Base-by-base conservation (phyloP, 805 yeast species). In the Hyphopichia homilentoma region DNA sequence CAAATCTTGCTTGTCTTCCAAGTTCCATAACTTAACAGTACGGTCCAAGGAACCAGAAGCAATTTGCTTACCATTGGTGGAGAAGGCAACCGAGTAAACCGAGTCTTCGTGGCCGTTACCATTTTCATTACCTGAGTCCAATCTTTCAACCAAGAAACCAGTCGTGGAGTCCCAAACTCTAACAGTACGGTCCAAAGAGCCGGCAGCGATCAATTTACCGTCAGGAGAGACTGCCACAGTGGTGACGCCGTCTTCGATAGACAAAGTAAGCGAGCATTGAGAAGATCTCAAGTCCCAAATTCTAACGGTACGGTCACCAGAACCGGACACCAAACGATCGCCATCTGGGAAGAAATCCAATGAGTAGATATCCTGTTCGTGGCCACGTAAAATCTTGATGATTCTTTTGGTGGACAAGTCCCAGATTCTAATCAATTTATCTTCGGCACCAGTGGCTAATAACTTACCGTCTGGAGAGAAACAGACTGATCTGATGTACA, bases 191-290 rank as follows among this genome's bases (percentile, higher is more conserved):
- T 90, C 98, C 44, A 90, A 75, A 21, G 95, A 84, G 31, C 98
- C 98, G 12, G 97, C 97, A 24, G 97, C 97, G 49, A 93, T 87
- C 48, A 80, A 77, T 47, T 81, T 78, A 24, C 97, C 96, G 59
- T 90, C 95, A 30, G 97, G 97, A 6, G 96, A 85, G 25, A 90
- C 90, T 14, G 97, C 96, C 28, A 90, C 97, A 0, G 98, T 90
- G 35, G 98, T 90, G 33, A 90, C 97, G 47, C 98, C 98, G 58
- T 90, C 97, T 62, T 90, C 97, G 49, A 90, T 89, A 12, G 88
- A 77, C 44, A 90, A 70, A 29, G 96, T 88, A 52, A 88, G 71
- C 15, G 88, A 79, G 58, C 96, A 86, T 64, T 85, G 88, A 16
- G 95, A 93, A 24, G 87, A 75, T 47, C 84, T 78, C 54, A 89